Evolutionary conservation across 1,284 basidiomycete species (phyloP).

Genomic region (Trametes sp.): DNA sequence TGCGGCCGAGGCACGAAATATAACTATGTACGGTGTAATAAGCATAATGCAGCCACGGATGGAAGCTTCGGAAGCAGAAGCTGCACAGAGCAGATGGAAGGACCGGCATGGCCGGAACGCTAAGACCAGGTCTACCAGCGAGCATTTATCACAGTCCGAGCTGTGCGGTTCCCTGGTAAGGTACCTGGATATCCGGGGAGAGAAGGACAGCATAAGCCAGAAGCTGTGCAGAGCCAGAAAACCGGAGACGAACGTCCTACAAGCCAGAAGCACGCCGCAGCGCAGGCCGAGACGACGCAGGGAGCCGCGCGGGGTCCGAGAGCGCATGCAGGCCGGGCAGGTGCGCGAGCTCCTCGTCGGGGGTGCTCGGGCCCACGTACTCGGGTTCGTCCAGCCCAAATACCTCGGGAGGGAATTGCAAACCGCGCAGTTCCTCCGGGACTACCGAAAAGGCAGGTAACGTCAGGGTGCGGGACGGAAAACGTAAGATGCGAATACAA

Average conservation of each 20-base stretch:
- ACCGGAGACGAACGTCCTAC: not conserved
- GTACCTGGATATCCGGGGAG: not conserved
- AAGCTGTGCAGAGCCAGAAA: not conserved
- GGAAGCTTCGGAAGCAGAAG: not conserved
- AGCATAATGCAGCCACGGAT: not conserved
- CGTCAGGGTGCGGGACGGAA: constrained; percentile 7
- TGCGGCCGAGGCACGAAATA: not conserved
- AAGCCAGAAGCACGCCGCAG: not conserved
- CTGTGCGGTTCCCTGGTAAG: not conserved
- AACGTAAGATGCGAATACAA: not conserved
- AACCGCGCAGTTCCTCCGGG: constrained; percentile 11
- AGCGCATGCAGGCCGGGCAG: constrained; percentile 1
- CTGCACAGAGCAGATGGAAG: constrained; percentile 4
- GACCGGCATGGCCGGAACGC: not conserved
- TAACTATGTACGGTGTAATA: constrained; percentile 7
- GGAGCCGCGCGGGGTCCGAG: not conserved
- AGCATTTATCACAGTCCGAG: constrained; percentile 7
- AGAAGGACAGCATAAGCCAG: not conserved
- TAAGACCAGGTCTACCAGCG: not conserved
- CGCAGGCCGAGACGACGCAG: not conserved
- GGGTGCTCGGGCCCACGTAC: not conserved
- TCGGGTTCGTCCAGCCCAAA: constrained; percentile 2
- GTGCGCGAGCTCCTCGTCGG: not conserved
- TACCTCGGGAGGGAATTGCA: constrained; percentile 6
- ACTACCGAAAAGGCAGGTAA: constrained; percentile 13